A percentile compares a stretch with the other conserved stretches of the same genome.
Evolutionary conservation across 2,329 filamentous ascomycete genomes (phyloP).

Genomic region (Penicillium sp.): DNA sequence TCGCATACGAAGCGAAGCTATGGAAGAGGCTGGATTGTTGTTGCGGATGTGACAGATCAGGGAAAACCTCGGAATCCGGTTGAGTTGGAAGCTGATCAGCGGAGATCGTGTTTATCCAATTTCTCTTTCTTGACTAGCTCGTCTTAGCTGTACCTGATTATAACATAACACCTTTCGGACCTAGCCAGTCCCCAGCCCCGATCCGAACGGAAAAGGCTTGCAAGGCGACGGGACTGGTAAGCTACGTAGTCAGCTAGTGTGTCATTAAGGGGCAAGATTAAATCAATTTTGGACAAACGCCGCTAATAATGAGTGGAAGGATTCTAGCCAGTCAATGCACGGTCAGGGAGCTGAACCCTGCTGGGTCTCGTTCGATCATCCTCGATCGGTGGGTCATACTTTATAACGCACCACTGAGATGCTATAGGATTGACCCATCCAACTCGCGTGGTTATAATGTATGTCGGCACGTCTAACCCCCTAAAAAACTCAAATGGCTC

Average conservation of each 20-base stretch:
- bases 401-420: background rate
- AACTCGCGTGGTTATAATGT: slow-evolving; percentile 16
- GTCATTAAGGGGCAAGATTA: background rate
- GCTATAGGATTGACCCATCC: background rate
- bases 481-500: background rate
- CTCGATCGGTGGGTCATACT: slow-evolving; percentile 20
- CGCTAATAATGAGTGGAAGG: background rate
- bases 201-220: background rate
- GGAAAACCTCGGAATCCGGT: background rate
- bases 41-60: slow-evolving; percentile 13
- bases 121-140: background rate
- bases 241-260: background rate
- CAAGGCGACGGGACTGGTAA: background rate
- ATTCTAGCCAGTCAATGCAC: slow-evolving; percentile 4
- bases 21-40: background rate
- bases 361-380: slow-evolving; percentile 19
- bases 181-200: background rate
- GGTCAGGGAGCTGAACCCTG: slow-evolving; percentile 13
- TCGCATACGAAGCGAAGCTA: background rate
- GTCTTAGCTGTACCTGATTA: background rate
- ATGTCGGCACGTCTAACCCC: background rate
- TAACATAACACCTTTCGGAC: background rate
- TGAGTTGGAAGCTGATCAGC: slow-evolving; percentile 5
- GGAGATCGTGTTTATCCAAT: background rate
- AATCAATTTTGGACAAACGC: slow-evolving; percentile 7